A percentile compares a stretch with the other conserved stretches of the same genome.
Evolutionary conservation across 805 yeast genomes (phyloP).

Genomic region (Yamadazyma sp.): DNA sequence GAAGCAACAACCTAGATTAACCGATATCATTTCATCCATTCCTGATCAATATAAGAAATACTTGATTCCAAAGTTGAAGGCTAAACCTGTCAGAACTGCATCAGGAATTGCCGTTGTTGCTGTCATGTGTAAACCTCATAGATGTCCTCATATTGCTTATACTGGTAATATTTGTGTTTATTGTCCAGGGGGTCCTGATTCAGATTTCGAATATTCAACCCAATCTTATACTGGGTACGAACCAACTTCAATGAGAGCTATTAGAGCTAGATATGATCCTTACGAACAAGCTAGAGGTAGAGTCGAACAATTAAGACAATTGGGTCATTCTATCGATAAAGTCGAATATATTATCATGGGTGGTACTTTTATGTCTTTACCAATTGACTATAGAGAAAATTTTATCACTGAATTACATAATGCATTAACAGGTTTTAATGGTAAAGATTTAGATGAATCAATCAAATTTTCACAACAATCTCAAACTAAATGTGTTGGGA

Average conservation of each 20-base stretch:
- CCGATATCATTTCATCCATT: slow-evolving; percentile 91
- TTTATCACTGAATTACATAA: slow-evolving; percentile 90
- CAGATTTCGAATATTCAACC: slow-evolving; percentile 96
- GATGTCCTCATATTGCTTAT: slow-evolving; percentile 98
- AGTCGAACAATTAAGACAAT: slow-evolving; percentile 88
- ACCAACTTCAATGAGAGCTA: slow-evolving; percentile 99
- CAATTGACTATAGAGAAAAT: slow-evolving; percentile 82
- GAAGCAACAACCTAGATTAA: slow-evolving; percentile 87
- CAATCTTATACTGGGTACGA: slow-evolving; percentile 98
- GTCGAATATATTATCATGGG: slow-evolving; percentile 99
- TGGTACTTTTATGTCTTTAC: slow-evolving; percentile 96
- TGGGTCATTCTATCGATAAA: slow-evolving; percentile 95
- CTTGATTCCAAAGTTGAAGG: slow-evolving; percentile 86
- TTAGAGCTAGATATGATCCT: slow-evolving; percentile 96
- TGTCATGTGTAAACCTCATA: slow-evolving; percentile 98
- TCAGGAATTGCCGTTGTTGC: slow-evolving; percentile 99
- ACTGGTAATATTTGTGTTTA: slow-evolving; percentile 98
- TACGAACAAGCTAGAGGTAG: slow-evolving; percentile 98
- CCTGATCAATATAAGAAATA: slow-evolving; percentile 95
- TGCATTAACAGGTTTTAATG: slow-evolving; percentile 90
- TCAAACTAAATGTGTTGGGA: slow-evolving; percentile 95
- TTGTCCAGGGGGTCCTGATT: slow-evolving; percentile 99
- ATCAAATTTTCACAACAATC: slow-evolving; percentile 89
- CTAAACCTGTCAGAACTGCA: slow-evolving; percentile 98
- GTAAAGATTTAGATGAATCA: slow-evolving; percentile 85